Conservation (phyloP, 768 basidiomycete genomes). For the Crucibulum laeve region DNA sequence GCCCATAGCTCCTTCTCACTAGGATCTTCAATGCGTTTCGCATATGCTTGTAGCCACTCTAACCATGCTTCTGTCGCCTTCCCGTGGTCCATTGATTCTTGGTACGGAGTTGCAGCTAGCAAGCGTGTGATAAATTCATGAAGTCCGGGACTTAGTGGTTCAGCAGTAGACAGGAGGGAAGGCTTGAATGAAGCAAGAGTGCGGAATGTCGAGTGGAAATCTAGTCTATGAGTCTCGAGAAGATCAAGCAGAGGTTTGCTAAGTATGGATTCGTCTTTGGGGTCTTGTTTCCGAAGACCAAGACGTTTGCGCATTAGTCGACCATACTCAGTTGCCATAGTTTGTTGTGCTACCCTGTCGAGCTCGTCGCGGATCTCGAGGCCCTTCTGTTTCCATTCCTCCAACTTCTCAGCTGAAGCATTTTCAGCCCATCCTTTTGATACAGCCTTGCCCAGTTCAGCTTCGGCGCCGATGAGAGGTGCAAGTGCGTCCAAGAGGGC, state of each 20-base stretch:
- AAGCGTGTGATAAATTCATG: constrained; percentile 39
- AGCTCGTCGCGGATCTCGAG: constrained; percentile 55
- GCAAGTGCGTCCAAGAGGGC: constrained; percentile 74
- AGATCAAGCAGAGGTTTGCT: constrained; percentile 70
- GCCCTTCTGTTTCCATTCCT: constrained; percentile 59
- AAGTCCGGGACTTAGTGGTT: constrained; percentile 17
- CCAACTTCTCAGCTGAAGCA: constrained; percentile 45
- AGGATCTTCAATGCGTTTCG: constrained; percentile 52
- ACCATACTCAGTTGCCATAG: constrained; percentile 61
- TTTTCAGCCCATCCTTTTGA: constrained; percentile 61
- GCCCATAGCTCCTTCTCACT: constrained; percentile 38
- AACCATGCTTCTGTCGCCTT: constrained; percentile 49
- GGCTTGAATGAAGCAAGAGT: constrained; percentile 61
- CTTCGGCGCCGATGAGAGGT: constrained; percentile 84
- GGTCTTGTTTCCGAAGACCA: constrained; percentile 55
- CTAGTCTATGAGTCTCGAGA: constrained; percentile 71
- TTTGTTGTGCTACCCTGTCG: constrained; percentile 54
- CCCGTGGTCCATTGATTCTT: constrained; percentile 36
- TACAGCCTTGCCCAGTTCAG: constrained; percentile 49
- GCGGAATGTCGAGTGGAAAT: constrained; percentile 87
- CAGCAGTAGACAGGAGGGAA: constrained; percentile 13
- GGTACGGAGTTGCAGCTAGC: constrained; percentile 43
- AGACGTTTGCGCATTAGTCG: constrained; percentile 78
- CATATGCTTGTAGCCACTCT: constrained; percentile 63
- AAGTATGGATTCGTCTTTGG: constrained; percentile 56